Evolutionary conservation across 192 early-diverging fungal genomes (phyloP), one percentile per base, ranked within the genome.

Genomic region (Umbelopsis sp.): DNA sequence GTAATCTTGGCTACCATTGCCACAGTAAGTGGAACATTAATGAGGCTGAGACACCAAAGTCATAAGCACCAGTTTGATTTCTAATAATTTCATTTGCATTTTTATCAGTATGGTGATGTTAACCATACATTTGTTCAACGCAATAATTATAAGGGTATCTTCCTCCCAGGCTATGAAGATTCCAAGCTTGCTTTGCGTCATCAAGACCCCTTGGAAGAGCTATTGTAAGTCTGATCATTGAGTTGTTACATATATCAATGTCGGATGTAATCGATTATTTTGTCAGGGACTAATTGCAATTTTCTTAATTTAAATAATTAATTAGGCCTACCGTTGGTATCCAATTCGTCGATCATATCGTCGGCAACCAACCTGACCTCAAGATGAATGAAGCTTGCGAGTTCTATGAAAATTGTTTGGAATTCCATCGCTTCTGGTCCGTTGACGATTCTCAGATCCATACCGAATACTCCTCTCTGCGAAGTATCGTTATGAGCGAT

Each of bases 371-470:
- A 78, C 95, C 96, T 70, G 95, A 96, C 74, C 81, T 89, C 83
- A 85, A 92, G 84, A 97, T 98, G 96, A 78, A 89, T 32, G 74
- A 86, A 70, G 89, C 93, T 68, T 92, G 91, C 80, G 90, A 96
- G 71, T 84, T 91, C 71, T 97, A 99, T 82, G 95, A 97, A 83
- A 83, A 89, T 66, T 83, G 89, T 68, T 88, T 99, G n/a, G 95
- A 92, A 69, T 99, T 97, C 89, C 96, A 96, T 84, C 89, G 96
- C 50, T 99, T 98, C 91, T 97, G 95, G 95, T 95, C 93, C 47
- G 94, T 99, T 49, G 97, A 99, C 81, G 97, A 99, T 85, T 92
- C 86, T 66, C 92, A 96, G 81, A 95, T 99, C 51, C 90, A 93
- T 85, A 95, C 96, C 47, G 92, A 99, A 75, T 98, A 95, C 87